Conservation (phyloP, 495 filamentous ascomycete genomes). For the Lichenothelia convexa region DNA sequence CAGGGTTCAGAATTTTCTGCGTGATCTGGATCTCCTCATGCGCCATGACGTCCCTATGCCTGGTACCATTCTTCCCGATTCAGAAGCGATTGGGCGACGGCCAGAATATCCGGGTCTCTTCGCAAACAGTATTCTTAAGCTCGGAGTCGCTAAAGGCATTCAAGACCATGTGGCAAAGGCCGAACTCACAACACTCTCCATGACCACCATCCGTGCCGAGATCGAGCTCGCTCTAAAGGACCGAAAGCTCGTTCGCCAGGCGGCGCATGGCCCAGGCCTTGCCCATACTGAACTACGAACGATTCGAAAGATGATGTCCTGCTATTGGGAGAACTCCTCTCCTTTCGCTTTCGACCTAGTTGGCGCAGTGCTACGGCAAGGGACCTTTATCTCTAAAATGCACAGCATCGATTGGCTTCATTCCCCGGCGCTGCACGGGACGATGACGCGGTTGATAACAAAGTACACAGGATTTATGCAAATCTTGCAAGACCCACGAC, state of each 20-base stretch:
- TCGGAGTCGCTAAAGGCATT: too few species aligned
- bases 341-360: slow-evolving; percentile 57
- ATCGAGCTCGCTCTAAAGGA: slow-evolving; percentile 5
- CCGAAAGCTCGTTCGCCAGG: neutral
- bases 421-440: slow-evolving; percentile 40
- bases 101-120: too few species aligned
- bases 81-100: too few species aligned
- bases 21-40: slow-evolving; percentile 31
- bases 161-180: slow-evolving; percentile 26
- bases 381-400: slow-evolving; percentile 71
- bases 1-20: slow-evolving; percentile 35
- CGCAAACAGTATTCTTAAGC: too few species aligned
- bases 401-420: slow-evolving; percentile 59
- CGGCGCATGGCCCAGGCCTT: too few species aligned
- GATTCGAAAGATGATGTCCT: slow-evolving; percentile 64
- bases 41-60: slow-evolving; percentile 34
- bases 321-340: slow-evolving; percentile 61
- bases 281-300: too few species aligned
- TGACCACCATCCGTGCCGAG: slow-evolving; percentile 1
- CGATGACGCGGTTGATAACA: slow-evolving; percentile 43
- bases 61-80: too few species aligned
- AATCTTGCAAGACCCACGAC: slow-evolving; percentile 36
- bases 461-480: slow-evolving; percentile 55
- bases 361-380: slow-evolving; percentile 65
- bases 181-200: slow-evolving; percentile 4